Base-by-base conservation (phyloP, 805 yeast genomes). In the Dipodascus geniculatus region DNA sequence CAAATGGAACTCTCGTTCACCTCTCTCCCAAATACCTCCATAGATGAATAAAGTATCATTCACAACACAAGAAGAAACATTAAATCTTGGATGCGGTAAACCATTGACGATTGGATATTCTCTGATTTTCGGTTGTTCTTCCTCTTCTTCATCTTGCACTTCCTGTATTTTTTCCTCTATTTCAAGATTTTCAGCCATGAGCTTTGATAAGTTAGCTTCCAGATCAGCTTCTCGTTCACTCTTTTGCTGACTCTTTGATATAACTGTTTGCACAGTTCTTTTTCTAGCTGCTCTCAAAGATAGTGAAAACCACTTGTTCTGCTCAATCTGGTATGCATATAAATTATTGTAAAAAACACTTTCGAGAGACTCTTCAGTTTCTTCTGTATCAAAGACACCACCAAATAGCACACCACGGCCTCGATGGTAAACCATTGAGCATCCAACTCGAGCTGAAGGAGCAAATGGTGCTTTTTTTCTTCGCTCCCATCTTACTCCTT, bases 391-490 rank as follows among this genome's bases (percentile, higher is more conserved):
- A 63, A 79, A 90, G 14, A 93, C 99, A 61, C 98, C 98, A 42
- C 98, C 98, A 71, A 91, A 93, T 64, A 90, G 63, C 8, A 91
- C 77, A 55, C 97, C 97, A 71, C 97, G 81, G 55, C 95, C 95
- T 61, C 87, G 85, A 68, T 91, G 98, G 59, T 76, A 76, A 8
- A 82, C 89, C 83, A 91, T 79, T 2, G 95, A 83, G 64, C 95
- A 85, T 0, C 99, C 98, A n/a, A 87, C 96, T 61, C 98, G 78
- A 14, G 97, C 86, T 1, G 91, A 80, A 2, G 97, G 97, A 56
- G 83, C 89, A 65, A 83, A 86, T 2, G 96, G 96, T 64, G 87
- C 91, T 60, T 87, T 88, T 57, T 87, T 79, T 59, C 95, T 79
- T 65, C 96, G 76, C 69, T 93, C 98, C 85, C 96, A 90, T 58